Conservation (phyloP, 2,329 filamentous ascomycete genomes). For the Coniochaeta hoffmannii region DNA sequence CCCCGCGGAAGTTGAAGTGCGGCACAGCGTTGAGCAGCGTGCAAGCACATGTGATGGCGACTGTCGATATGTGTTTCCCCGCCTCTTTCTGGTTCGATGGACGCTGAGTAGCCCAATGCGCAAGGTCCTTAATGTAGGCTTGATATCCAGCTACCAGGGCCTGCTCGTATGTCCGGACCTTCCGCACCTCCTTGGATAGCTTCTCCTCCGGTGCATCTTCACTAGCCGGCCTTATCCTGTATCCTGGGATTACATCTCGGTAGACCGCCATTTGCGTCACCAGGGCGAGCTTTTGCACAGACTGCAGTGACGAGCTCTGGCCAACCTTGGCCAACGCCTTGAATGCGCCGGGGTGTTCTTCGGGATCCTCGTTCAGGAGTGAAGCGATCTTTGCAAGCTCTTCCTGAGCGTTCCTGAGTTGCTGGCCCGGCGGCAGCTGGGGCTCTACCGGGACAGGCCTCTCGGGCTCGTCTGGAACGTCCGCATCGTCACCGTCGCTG, state of each 20-base stretch:
- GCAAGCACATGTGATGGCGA: constrained; percentile 83
- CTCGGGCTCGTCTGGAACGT: constrained; percentile 38
- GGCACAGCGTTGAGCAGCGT: constrained; percentile 73
- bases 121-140: constrained; percentile 70
- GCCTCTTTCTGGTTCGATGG: constrained; percentile 24
- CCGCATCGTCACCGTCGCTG: constrained; percentile 47
- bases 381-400: constrained; percentile 79
- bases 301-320: constrained; percentile 53
- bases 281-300: constrained; percentile 78
- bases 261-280: constrained; percentile 85
- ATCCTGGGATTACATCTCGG: constrained; percentile 94
- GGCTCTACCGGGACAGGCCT: constrained; percentile 43
- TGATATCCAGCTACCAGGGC: constrained; percentile 80
- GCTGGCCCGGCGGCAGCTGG: constrained; percentile 64
- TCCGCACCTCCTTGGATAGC: constrained; percentile 85
- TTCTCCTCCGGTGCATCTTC: constrained; percentile 72
- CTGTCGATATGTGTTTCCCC: constrained; percentile 51
- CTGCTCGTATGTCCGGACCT: constrained; percentile 78
- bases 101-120: constrained; percentile 55
- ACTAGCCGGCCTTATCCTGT: constrained; percentile 76
- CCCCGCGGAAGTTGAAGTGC: constrained; percentile 93
- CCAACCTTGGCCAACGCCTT: constrained; percentile 70
- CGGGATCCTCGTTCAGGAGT: constrained; percentile 82
- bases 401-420: constrained; percentile 83
- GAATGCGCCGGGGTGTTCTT: constrained; percentile 77